These are phyloP conservation scores for Vicia villosa DNA, from an alignment of 306 rosid genomes.

Conservation along the genomic window DNA sequence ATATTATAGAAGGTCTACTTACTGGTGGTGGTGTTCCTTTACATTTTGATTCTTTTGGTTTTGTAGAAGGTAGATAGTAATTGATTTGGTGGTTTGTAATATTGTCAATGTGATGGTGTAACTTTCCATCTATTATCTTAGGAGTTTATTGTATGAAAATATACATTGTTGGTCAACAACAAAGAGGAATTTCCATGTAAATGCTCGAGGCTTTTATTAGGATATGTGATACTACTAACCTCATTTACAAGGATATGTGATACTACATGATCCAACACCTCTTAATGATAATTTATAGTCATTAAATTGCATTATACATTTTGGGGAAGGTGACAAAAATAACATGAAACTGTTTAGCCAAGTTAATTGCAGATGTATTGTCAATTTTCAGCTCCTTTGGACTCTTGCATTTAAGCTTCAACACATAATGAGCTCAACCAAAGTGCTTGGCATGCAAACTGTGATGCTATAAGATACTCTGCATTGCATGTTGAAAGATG, in stretches of 20 bases:
- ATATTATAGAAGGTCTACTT: conserved; percentile 30
- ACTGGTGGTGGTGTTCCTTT: conserved; percentile 25
- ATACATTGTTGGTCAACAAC: conserved; percentile 31
- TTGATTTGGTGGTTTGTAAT: conserved; percentile 37
- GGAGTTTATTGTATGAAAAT: conserved; percentile 33
- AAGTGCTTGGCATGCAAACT: too few relatives aligned
- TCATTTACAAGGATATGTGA: conserved; percentile 19
- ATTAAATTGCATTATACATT: background rate
- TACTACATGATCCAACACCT: conserved; percentile 19
- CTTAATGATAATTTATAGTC: background rate
- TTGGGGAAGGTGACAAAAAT: too few relatives aligned
- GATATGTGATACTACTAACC: conserved; percentile 30
- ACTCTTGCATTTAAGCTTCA: too few relatives aligned
- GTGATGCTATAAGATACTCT: too few relatives aligned
- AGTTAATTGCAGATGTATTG: too few relatives aligned
- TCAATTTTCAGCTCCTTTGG: too few relatives aligned
- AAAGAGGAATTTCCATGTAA: conserved; percentile 29
- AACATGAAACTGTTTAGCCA: too few relatives aligned
- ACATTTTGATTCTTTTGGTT: conserved; percentile 30
- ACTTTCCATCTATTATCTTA: conserved; percentile 24
- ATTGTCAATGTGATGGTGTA: conserved; percentile 31
- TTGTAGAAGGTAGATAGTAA: conserved; percentile 42
- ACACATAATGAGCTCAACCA: too few relatives aligned
- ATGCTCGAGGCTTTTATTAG: conserved; percentile 36
- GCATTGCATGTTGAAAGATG: too few relatives aligned